phyloP scores from a whole-genome alignment of 768 basidiomycete species.

The Phylloporus sp. region DNA sequence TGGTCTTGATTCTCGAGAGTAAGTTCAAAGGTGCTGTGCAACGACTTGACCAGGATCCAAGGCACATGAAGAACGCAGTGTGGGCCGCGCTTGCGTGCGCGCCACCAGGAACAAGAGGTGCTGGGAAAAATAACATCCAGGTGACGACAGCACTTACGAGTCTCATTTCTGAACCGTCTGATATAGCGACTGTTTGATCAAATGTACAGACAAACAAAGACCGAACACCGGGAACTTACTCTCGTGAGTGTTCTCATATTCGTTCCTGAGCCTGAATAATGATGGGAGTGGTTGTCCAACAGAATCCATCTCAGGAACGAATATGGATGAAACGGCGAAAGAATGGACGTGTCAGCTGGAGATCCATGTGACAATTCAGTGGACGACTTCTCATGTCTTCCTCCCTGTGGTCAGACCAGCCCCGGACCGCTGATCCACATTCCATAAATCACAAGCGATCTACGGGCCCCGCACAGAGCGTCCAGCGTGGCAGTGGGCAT shows the following conservation, averaged over 20 bases:
- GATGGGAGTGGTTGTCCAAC: not conserved
- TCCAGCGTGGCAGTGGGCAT: not conserved
- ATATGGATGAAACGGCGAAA: not conserved
- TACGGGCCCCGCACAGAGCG: not conserved
- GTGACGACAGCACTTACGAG: not conserved
- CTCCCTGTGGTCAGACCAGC: not conserved
- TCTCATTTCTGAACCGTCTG: no score
- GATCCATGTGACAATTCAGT: not conserved
- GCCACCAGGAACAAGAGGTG: not conserved
- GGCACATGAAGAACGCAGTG: no score
- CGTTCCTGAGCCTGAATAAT: not conserved
- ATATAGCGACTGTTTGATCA: no score
- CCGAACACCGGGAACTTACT: not conserved
- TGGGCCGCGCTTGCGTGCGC: no score
- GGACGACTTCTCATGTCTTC: not conserved
- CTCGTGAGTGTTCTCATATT: not conserved
- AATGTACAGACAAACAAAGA: not conserved
- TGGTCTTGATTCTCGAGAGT: no score
- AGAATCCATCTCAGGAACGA: not conserved
- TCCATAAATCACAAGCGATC: not conserved
- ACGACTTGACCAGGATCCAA: not conserved
- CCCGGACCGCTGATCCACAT: not conserved
- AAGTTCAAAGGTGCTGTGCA: no score
- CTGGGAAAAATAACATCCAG: not conserved
- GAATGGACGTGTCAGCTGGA: not conserved